A percentile compares a stretch with the other conserved stretches of the same genome.
Conservation (phyloP, 1,284 basidiomycete species). For the Pseudozyma thailandica region DNA sequence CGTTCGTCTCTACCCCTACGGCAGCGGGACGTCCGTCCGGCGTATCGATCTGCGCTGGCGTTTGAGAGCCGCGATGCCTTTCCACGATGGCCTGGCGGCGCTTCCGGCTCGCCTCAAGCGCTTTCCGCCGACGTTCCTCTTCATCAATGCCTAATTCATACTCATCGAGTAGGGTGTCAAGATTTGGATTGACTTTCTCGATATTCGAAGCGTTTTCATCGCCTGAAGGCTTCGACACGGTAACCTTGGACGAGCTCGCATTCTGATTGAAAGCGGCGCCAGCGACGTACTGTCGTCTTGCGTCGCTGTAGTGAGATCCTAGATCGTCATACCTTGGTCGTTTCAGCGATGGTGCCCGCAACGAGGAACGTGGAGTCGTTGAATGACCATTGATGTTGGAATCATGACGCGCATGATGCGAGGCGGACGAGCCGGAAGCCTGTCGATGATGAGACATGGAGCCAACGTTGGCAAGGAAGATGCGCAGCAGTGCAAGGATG, state of each 20-base stretch:
- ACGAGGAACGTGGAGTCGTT: conserved; percentile 4
- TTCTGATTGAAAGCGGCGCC: background rate
- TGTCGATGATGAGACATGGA: conserved; percentile 25
- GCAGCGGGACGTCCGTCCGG: background rate
- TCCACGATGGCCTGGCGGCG: conserved; percentile 46
- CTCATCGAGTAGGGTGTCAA: conserved; percentile 27
- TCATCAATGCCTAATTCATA: conserved; percentile 33
- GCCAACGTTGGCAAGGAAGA: background rate
- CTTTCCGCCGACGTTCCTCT: conserved; percentile 20
- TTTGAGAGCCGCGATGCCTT: conserved; percentile 24
- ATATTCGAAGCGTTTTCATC: background rate
- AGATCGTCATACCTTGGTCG: conserved; percentile 7
- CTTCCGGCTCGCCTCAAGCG: conserved; percentile 55
- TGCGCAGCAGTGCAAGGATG: conserved; percentile 3
- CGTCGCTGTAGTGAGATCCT: background rate
- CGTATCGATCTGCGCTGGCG: background rate
- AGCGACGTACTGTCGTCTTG: background rate
- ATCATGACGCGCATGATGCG: conserved; percentile 3
- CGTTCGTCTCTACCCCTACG: background rate
- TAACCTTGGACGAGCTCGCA: background rate
- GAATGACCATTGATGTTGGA: background rate
- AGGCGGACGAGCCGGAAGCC: conserved; percentile 6
- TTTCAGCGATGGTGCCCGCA: conserved; percentile 17
- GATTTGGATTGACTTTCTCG: background rate
- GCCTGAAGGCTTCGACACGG: background rate